These are phyloP conservation scores for Jatropha multifida DNA, from an alignment of 441 rosid genomes.

Conservation along the genomic window DNA sequence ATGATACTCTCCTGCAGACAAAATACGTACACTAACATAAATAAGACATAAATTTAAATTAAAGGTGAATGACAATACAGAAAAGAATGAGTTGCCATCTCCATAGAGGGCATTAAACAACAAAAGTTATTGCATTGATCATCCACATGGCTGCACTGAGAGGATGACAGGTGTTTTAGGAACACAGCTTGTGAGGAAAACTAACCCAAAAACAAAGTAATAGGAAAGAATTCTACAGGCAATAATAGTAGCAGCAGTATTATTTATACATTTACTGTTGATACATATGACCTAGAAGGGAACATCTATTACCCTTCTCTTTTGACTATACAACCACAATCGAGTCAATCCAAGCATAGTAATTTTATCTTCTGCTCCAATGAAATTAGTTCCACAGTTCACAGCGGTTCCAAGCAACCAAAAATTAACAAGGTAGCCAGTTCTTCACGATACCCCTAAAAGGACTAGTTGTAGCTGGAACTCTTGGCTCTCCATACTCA, in stretches of 20 bases:
- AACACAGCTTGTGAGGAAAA: not conserved
- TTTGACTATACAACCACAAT: not conserved
- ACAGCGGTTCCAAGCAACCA: not conserved
- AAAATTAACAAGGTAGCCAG: not conserved
- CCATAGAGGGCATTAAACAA: not conserved
- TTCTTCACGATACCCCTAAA: not conserved
- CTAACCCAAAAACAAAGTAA: not conserved
- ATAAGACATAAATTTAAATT: slow-evolving; percentile 10
- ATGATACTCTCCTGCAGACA: slow-evolving; percentile 70
- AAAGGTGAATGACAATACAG: not conserved
- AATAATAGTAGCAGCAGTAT: not conserved
- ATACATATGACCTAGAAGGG: not conserved
- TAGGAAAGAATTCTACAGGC: not conserved
- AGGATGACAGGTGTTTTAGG: not conserved
- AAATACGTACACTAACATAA: slow-evolving; percentile 14
- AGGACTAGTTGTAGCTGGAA: not conserved
- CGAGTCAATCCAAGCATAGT: not conserved
- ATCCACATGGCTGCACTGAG: not conserved
- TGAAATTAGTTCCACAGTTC: not conserved
- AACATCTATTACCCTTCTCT: not conserved
- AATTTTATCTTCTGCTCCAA: not conserved
- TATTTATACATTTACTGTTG: not conserved
- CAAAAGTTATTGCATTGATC: not conserved
- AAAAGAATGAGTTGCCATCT: not conserved
- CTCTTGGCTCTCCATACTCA: not conserved